phyloP scores from a whole-genome alignment of 495 filamentous ascomycete species.

The Aspergillus indologenus region DNA sequence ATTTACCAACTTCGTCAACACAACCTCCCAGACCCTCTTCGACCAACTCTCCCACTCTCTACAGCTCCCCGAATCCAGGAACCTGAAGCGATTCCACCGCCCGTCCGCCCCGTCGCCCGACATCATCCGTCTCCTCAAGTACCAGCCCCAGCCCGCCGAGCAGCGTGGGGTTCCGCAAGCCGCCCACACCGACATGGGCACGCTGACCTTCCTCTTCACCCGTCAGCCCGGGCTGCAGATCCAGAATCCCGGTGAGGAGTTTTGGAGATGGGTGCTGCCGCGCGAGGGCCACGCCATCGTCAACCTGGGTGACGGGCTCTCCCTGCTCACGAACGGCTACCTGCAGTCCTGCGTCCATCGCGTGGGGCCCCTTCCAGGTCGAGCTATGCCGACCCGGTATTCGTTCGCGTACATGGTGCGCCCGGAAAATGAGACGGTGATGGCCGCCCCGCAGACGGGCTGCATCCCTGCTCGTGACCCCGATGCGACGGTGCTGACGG shows the following conservation, averaged over 20 bases:
- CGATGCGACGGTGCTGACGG: not conserved
- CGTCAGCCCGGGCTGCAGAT: conserved; percentile 56
- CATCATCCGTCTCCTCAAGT: conserved; percentile 1
- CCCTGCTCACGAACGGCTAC: conserved; percentile 45
- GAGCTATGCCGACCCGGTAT: conserved; percentile 1
- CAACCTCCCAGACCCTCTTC: not conserved
- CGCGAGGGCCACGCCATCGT: conserved; percentile 49
- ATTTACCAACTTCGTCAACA: not conserved
- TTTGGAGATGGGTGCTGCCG: conserved; percentile 53
- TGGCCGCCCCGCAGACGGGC: not conserved
- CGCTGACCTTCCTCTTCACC: conserved; percentile 54
- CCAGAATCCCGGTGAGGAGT: conserved; percentile 36
- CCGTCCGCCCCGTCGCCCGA: not conserved
- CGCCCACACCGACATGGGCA: conserved; percentile 56
- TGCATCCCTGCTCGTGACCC: not conserved
- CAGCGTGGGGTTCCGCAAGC: not conserved
- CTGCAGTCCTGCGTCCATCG: conserved; percentile 56
- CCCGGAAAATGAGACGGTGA: conserved; percentile 6
- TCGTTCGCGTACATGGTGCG: conserved; percentile 18
- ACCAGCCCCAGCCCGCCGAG: not conserved
- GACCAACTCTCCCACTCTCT: not conserved
- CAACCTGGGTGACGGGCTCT: conserved; percentile 57
- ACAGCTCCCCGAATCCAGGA: not conserved
- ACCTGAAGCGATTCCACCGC: not conserved
- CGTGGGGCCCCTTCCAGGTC: conserved; percentile 40